Evolutionary conservation across 768 basidiomycete genomes (phyloP), one percentile per base, ranked within the genome.

Genomic region (Suillus plorans): DNA sequence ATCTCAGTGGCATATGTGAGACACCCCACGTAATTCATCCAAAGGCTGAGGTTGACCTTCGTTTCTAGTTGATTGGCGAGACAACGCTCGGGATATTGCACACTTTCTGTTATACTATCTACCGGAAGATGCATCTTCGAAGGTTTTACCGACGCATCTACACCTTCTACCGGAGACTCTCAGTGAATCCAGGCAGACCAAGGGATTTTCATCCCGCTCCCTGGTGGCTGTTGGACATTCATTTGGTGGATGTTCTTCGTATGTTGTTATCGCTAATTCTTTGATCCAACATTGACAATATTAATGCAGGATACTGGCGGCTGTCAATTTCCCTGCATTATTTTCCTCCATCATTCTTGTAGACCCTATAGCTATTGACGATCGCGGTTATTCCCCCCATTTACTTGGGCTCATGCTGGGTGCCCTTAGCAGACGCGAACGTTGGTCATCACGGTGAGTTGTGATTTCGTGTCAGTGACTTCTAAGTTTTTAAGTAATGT

Each of bases 211-310:
- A 2, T 67, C 77, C 5, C 83, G 89, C 41, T 84, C 75, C n/a
- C 70, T 95, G 3, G 79, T 94, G 25, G 86, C 81, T 5, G 78
- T 94, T 4, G 95, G 94, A 0, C 95, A 97, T 72, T 95, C 94
- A 0, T 88, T 92, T 61, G 92, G 95, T 22, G 95, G 91, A 2
- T 89, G 88, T 71, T 86, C 87, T 2, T 82, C 86, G 88, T 93
- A 71, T 71, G 91, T 81, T 62, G 8, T 63, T 60, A 20, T 62
- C 31, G 13, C 28, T 56, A 25, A 39, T 37, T 42, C 25, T 44
- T 45, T 65, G 22, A 68, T 65, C 25, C 50, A 37, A 60, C 18
- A 28, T 28, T 28, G 50, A 18, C 18, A 28, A 59, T 42, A 5
- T 59, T 25, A 37, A 25, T 28, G 13, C 67, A 92, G 90, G 18